Evolutionary conservation across 1,284 basidiomycete genomes (phyloP).

Genomic region (Schizophyllum amplum): DNA sequence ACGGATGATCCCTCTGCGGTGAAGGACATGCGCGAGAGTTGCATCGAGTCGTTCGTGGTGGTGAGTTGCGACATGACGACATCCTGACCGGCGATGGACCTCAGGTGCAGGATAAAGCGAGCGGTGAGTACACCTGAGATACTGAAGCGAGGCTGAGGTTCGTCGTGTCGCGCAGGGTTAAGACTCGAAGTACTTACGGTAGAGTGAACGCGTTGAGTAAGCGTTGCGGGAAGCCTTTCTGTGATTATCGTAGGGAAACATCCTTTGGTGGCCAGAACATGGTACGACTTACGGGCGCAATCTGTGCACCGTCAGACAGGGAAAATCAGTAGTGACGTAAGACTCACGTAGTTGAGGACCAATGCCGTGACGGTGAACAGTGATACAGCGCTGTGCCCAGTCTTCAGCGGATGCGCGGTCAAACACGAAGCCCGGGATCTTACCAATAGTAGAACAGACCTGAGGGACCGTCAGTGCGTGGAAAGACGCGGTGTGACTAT

Average conservation of each 20-base stretch:
- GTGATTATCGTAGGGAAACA: not conserved
- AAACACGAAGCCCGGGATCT: not conserved
- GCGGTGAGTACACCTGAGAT: constrained; percentile 26
- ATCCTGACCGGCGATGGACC: constrained; percentile 2
- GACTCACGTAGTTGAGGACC: constrained; percentile 22
- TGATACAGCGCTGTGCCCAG: constrained; percentile 17
- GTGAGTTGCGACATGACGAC: not conserved
- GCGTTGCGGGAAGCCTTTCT: constrained; percentile 22
- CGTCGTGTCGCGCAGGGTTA: not conserved
- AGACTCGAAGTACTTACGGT: constrained; percentile 16
- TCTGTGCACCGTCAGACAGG: not conserved
- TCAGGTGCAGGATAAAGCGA: constrained; percentile 25
- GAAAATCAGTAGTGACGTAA: not conserved
- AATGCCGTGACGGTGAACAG: constrained; percentile 21
- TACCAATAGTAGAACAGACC: constrained; percentile 22
- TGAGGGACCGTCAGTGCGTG: not conserved
- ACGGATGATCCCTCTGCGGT: not conserved
- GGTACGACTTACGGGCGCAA: constrained; percentile 6
- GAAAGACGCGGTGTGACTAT: not conserved
- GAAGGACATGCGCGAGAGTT: not conserved
- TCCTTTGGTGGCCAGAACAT: not conserved
- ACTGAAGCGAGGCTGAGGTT: constrained; percentile 8
- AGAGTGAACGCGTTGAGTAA: constrained; percentile 23
- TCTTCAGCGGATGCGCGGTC: not conserved
- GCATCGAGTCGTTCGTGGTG: not conserved